Base-by-base conservation (phyloP, 805 yeast genomes). In the Metschnikowia rubicola region DNA sequence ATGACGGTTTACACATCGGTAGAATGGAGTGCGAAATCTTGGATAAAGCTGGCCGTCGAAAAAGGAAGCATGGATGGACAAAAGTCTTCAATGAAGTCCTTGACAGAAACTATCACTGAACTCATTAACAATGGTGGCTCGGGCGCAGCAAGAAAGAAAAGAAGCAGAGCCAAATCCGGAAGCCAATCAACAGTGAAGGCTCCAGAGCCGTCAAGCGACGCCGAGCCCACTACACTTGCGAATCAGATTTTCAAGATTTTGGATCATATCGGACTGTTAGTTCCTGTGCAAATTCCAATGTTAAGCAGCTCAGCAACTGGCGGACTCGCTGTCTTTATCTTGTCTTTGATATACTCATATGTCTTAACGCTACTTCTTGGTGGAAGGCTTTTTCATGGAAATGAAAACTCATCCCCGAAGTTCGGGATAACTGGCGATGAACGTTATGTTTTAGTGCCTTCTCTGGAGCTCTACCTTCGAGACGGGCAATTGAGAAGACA, bases 1-100 rank as follows among this genome's bases (percentile, higher is more conserved):
- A 56, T 94, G 39, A 68, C 69, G 39, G 68, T 86, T 15, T 77
- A 88, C 19, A 87, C 80, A 61, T 78, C 80, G 70, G 77, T 92
- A 33, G 85, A 86, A 37, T 94, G 99, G 99, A 81, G 86, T 0
- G 96, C 94, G 2, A 78, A 85, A 46, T 86, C 96, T 50, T 94
- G 97, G 97, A 80, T 94, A 59, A 91, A 89, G 63, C 78, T 86
- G 11, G 83, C 96, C 45, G 86, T 94, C 52, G 98, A 94, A 61
- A 84, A 83, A 52, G 91, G 91, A 47, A 84, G 96, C 11, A 69
- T 75, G 39, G 80, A 83, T 31, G 99, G 99, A 0, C 97, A 90
- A 63, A 71, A 75, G 39, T 75, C 41, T n/a, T 55, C 46, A 10
- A 48, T 45, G 63, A 56, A 45, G 41, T 40, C 28, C 7, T 35